A percentile compares a stretch with the other conserved stretches of the same genome.
Evolutionary conservation across 768 basidiomycete genomes (phyloP).

Genomic region (Boletus tomentosulus): DNA sequence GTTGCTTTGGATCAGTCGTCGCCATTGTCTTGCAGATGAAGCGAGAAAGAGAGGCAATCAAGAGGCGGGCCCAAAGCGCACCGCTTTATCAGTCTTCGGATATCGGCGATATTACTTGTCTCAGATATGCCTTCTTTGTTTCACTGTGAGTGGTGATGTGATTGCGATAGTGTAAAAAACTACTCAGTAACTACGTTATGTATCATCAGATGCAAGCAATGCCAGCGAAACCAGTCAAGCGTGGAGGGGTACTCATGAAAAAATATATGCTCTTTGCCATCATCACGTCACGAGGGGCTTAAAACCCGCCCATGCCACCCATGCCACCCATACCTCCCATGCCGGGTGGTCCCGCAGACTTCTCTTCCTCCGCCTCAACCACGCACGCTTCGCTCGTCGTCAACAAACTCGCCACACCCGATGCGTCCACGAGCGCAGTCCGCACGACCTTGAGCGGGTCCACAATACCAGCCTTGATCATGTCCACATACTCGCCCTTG

Average conservation of each 20-base stretch:
- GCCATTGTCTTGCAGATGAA: conserved; percentile 1
- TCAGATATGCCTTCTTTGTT: background rate
- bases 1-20: conserved; percentile 34
- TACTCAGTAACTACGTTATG: conserved; percentile 14
- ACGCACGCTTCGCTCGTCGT: conserved; percentile 92
- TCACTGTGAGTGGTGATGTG: conserved; percentile 22
- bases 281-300: conserved; percentile 8
- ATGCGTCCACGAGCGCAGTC: conserved; percentile 88
- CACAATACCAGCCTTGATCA: conserved; percentile 92
- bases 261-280: background rate
- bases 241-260: conserved; percentile 5
- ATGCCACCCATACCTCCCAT: conserved; percentile 61
- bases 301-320: conserved; percentile 53
- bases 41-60: background rate
- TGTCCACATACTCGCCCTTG: conserved; percentile 90
- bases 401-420: conserved; percentile 89
- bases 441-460: conserved; percentile 96
- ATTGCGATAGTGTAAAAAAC: conserved; percentile 11
- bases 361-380: conserved; percentile 85
- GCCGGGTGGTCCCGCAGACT: conserved; percentile 49
- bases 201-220: conserved; percentile 5
- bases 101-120: background rate
- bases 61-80: background rate
- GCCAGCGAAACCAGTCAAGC: background rate
- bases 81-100: background rate